Evolutionary conservation across 345 rosid genomes (phyloP), one percentile per base, ranked within the genome.

Genomic region (Pseudoturritis turrita): DNA sequence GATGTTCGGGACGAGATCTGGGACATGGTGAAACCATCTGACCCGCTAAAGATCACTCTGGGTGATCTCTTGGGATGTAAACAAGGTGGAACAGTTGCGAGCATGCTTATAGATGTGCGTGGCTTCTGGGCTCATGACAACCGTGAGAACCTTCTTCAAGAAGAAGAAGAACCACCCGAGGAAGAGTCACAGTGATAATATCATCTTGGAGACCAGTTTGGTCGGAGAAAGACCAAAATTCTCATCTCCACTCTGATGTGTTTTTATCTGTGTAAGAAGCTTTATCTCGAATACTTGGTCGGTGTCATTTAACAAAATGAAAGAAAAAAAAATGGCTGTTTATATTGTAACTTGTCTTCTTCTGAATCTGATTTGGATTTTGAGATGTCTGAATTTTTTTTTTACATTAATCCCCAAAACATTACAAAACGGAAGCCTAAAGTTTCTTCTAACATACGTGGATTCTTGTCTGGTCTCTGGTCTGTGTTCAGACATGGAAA

Each of bases 41-140:
- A 96, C 78, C 91, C 89, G 0, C 76, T 96, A 54, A 85, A 40
- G 80, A 87, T 96, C 62, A 84, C 94, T 1, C 76, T 89, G 59
- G 65, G 84, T 0, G 98, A 96, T 80, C 88, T 96, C 60, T 89
- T 96, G 41, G 41, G 79, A 14, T 96, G 99, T 82, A 96, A 92
- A 69, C 99, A 96, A 62, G 99, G 99, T 26, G 99, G 99, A 33
- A 96, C 99, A 0, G 94, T 96, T 0, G 98, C 99, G 61, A 89
- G 99, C 84, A 95, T 91, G 99, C 88, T 95, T 4, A 88, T 92
- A 0, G 99, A 95, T 25, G 98, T 95, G 51, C 96, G 99, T 3
- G 98, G 98, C 54, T 95, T 92, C 77, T 95, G 99, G 99, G 99
- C 99, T n/a, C 99, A 92, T 26, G 99, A 96, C 75, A 96, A 92